Evolutionary conservation across 768 basidiomycete genomes (phyloP).

Genomic region (Mrakia gelida): DNA sequence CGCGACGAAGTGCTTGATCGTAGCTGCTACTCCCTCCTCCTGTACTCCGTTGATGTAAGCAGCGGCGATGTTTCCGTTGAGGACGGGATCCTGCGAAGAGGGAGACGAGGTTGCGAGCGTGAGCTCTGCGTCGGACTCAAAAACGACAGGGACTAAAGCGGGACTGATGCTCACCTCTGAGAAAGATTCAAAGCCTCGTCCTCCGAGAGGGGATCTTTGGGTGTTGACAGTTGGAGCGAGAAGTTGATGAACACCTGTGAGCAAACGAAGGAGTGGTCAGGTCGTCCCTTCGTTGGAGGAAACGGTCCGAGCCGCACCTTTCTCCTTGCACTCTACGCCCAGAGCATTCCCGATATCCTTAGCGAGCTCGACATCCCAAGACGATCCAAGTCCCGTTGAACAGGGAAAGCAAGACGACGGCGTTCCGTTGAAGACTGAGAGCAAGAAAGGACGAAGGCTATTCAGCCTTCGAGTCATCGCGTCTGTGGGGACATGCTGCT

Average conservation of each 20-base stretch:
- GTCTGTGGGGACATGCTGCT: too few relatives aligned
- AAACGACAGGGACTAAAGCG: background rate
- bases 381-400: conserved; percentile 65
- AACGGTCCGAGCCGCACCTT: conserved; percentile 55
- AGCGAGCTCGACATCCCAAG: conserved; percentile 63
- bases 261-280: background rate
- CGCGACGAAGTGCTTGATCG: conserved; percentile 65
- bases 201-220: conserved; percentile 48
- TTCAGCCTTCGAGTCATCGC: too few relatives aligned
- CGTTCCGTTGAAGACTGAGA: conserved; percentile 53
- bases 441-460: background rate
- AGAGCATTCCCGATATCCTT: conserved; percentile 57
- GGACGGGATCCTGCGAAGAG: conserved; percentile 52
- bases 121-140: too few relatives aligned
- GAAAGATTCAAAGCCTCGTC: conserved; percentile 60
- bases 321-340: conserved; percentile 62
- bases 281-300: background rate
- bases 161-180: conserved; percentile 47
- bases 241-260: conserved; percentile 39
- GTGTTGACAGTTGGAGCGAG: conserved; percentile 74
- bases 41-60: conserved; percentile 69
- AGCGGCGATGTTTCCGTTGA: conserved; percentile 59
- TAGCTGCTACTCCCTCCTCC: conserved; percentile 60
- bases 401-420: conserved; percentile 66
- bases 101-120: background rate